Conservation (phyloP, 108 stramenopile genomes). For the Pseudonitzschia multistriata region DNA sequence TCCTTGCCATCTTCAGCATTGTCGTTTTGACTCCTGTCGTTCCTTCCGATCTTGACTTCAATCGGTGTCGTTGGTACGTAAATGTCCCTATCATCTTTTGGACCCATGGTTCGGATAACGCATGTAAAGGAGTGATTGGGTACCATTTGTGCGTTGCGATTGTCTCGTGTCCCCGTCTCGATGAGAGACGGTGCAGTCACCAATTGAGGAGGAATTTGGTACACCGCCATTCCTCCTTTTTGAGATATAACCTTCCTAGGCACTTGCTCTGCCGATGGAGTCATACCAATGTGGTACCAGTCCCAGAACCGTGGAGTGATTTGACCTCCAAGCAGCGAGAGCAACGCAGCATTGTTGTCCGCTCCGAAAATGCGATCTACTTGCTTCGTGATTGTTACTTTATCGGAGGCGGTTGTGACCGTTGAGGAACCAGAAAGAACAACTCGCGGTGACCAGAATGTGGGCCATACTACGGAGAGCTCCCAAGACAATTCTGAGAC, state of each 20-base stretch:
- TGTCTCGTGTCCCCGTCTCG: slow-evolving; percentile 59
- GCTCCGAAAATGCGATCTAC: slow-evolving; percentile 48
- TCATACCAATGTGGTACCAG: slow-evolving; percentile 85
- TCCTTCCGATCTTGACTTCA: slow-evolving; percentile 53
- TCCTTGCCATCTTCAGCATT: not conserved
- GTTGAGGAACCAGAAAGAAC: slow-evolving; percentile 59
- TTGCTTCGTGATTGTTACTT: slow-evolving; percentile 47
- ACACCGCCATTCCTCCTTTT: slow-evolving; percentile 47
- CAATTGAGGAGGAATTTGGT: slow-evolving; percentile 60
- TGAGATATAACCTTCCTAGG: slow-evolving; percentile 28
- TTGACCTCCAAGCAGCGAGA: slow-evolving; percentile 45
- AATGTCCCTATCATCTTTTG: slow-evolving; percentile 44
- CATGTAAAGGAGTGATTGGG: slow-evolving; percentile 81
- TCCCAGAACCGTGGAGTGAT: slow-evolving; percentile 83
- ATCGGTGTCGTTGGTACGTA: slow-evolving; percentile 71
- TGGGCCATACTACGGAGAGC: slow-evolving; percentile 75
- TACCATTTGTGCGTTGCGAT: slow-evolving; percentile 48
- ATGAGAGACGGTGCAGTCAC: slow-evolving; percentile 52
- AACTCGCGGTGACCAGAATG: slow-evolving; percentile 71
- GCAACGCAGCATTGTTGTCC: slow-evolving; percentile 33
- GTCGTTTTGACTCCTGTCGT: slow-evolving; percentile 7
- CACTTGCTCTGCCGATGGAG: slow-evolving; percentile 66
- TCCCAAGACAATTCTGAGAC: slow-evolving; percentile 62
- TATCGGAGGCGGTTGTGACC: slow-evolving; percentile 25
- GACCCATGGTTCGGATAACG: slow-evolving; percentile 80